Percentiles rank a stretch among this genome's conserved stretches.
Evolutionary conservation across 1,284 basidiomycete genomes (phyloP).

Genomic region (Cryptococcus deneoformans): DNA sequence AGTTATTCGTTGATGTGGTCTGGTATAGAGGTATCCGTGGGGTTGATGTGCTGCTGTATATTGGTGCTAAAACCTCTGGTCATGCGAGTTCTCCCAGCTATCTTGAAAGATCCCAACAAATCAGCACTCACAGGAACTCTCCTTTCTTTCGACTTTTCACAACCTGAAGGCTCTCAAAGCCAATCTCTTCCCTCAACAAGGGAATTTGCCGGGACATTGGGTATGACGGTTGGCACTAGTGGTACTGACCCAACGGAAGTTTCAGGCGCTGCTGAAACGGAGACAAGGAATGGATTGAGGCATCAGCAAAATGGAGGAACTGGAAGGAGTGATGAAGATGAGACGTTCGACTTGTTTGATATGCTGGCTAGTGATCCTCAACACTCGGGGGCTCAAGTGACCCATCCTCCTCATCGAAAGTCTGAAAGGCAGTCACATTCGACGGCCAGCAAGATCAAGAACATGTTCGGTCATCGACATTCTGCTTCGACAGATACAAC

Average conservation of each 20-base stretch:
- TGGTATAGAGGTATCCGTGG: constrained; percentile 44
- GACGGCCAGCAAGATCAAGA: neutral
- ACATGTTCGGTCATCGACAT: neutral
- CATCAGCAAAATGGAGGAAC: neutral
- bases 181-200: neutral
- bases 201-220: neutral
- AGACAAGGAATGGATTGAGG: neutral
- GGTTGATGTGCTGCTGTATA: constrained; percentile 43
- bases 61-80: constrained; percentile 48
- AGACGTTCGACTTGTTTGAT: constrained; percentile 34
- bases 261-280: neutral
- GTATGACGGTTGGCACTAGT: neutral
- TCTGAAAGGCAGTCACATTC: neutral
- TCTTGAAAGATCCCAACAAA: constrained; percentile 6
- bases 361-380: constrained; percentile 34
- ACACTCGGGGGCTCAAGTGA: neutral
- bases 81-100: constrained; percentile 30
- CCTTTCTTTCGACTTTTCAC: neutral
- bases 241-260: neutral
- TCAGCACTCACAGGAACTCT: neutral
- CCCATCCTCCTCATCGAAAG: neutral
- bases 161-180: neutral
- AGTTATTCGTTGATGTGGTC: constrained; percentile 47
- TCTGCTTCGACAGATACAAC: neutral
- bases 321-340: constrained; percentile 16